Evolutionary conservation across 2,329 filamentous ascomycete genomes (phyloP).

Genomic region (Cladosporium sp.): DNA sequence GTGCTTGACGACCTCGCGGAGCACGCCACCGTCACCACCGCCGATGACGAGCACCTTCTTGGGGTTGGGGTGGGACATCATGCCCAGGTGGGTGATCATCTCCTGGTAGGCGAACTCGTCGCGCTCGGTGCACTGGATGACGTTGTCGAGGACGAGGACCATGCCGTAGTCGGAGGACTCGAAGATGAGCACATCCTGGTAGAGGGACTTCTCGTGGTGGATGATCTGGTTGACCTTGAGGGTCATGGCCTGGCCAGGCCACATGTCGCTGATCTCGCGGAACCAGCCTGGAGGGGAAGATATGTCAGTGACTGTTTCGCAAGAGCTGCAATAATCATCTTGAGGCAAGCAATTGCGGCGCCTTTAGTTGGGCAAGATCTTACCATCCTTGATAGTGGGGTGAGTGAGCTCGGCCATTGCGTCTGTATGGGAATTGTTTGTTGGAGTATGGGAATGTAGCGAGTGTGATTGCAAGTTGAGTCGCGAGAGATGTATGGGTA

Average conservation of each 20-base stretch:
- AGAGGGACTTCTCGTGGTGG: conserved; percentile 98
- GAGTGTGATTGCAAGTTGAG: conserved; percentile 9
- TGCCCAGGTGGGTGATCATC: conserved; percentile 98
- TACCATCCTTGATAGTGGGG: conserved; percentile 72
- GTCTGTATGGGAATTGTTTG: conserved; percentile 6
- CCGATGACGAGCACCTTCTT: conserved; percentile 99
- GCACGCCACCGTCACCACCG: conserved; percentile 93
- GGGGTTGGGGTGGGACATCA: conserved; percentile 97
- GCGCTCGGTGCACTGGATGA: conserved; percentile 97
- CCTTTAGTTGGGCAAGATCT: conserved; percentile 29
- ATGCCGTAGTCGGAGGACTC: conserved; percentile 96
- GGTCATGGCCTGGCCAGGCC: conserved; percentile 98
- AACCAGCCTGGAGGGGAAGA: conserved; percentile 76
- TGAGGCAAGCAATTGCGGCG: conserved; percentile 22
- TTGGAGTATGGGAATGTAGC: background rate
- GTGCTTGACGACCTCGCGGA: conserved; percentile 99
- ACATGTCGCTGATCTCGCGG: conserved; percentile 98
- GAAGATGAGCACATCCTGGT: conserved; percentile 99
- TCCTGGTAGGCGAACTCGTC: conserved; percentile 98
- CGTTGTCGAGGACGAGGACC: conserved; percentile 96
- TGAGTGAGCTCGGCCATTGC: conserved; percentile 70
- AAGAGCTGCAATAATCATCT: background rate
- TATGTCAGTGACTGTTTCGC: conserved; percentile 24
- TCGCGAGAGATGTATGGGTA: conserved; percentile 1
- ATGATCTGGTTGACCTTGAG: conserved; percentile 96